These are phyloP conservation scores for Ulmus americana DNA, from an alignment of 331 rosid species.

Conservation along the genomic window DNA sequence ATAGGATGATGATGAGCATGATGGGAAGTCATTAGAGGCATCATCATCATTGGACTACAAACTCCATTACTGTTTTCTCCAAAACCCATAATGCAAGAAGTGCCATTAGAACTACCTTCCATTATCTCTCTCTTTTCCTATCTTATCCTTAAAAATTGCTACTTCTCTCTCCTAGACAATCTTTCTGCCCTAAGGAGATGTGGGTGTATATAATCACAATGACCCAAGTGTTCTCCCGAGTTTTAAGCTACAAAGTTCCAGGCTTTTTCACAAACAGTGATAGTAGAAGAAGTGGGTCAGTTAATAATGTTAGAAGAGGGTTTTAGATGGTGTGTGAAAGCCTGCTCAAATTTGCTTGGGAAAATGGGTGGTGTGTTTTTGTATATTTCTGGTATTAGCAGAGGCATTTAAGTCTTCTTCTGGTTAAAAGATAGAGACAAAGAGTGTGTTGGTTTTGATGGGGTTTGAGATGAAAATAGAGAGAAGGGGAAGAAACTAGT, in stretches of 20 bases:
- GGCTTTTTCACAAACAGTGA: conserved; percentile 51
- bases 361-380: conserved; percentile 25
- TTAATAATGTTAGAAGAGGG: conserved; percentile 5
- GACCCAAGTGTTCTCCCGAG: conserved; percentile 61
- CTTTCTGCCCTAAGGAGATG: conserved; percentile 14
- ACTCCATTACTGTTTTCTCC: conserved; percentile 56
- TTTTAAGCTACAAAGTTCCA: conserved; percentile 56
- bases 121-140: conserved; percentile 22
- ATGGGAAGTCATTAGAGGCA: conserved; percentile 54
- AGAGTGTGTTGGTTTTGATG: no score
- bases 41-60: conserved; percentile 66
- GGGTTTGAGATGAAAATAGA: neutral
- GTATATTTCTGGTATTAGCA: neutral
- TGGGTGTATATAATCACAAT: neutral
- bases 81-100: conserved; percentile 49
- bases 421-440: no score
- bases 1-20: conserved; percentile 27
- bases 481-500: conserved; percentile 1
- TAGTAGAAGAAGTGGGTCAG: conserved; percentile 25
- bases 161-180: conserved; percentile 27
- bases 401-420: neutral
- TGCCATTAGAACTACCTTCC: conserved; percentile 43
- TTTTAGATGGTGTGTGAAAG: neutral
- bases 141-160: conserved; percentile 13
- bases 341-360: conserved; percentile 21